Evolutionary conservation across 2,329 filamentous ascomycete species (phyloP).

Genomic region (Pseudogymnoascus sp.): DNA sequence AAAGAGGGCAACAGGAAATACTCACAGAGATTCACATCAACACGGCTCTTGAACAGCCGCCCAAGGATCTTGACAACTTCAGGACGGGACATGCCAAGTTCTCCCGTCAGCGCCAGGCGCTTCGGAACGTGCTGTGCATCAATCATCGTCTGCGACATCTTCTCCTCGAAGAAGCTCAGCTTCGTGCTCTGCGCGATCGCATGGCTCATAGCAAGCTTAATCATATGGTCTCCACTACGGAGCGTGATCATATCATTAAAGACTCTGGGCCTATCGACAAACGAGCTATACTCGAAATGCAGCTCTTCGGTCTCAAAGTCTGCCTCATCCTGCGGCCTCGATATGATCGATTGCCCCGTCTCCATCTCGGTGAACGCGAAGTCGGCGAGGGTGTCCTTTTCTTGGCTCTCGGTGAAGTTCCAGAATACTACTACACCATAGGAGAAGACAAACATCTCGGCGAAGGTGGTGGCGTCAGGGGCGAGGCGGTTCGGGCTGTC

Average conservation of each 20-base stretch:
- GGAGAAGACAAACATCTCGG: conserved; percentile 94
- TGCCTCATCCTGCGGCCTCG: conserved; percentile 72
- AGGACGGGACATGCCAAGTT: conserved; percentile 81
- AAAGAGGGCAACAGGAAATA: conserved; percentile 15
- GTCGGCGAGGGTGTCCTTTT: conserved; percentile 93
- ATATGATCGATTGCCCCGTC: conserved; percentile 60
- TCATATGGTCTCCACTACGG: conserved; percentile 94
- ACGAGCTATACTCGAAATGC: conserved; percentile 90
- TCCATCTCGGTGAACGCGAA: conserved; percentile 77
- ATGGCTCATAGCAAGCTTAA: conserved; percentile 95
- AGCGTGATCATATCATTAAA: conserved; percentile 99
- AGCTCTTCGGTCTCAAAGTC: conserved; percentile 98
- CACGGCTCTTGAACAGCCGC: conserved; percentile 82
- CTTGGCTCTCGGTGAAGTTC: conserved; percentile 95
- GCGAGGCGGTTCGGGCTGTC: conserved; percentile 52
- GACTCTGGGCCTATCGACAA: conserved; percentile 79
- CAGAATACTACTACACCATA: conserved; percentile 98
- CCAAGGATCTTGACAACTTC: conserved; percentile 92
- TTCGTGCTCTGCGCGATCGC: conserved; percentile 97
- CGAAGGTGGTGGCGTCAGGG: conserved; percentile 69
- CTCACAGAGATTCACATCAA: conserved; percentile 96
- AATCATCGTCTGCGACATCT: conserved; percentile 89
- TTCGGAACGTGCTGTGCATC: conserved; percentile 90
- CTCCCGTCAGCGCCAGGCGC: conserved; percentile 77
- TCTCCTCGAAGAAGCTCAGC: conserved; percentile 89